A percentile compares a stretch with the other conserved stretches of the same genome.
phyloP scores from a whole-genome alignment of 345 rosid genomes.

The Psidium friedrichsthalianum region DNA sequence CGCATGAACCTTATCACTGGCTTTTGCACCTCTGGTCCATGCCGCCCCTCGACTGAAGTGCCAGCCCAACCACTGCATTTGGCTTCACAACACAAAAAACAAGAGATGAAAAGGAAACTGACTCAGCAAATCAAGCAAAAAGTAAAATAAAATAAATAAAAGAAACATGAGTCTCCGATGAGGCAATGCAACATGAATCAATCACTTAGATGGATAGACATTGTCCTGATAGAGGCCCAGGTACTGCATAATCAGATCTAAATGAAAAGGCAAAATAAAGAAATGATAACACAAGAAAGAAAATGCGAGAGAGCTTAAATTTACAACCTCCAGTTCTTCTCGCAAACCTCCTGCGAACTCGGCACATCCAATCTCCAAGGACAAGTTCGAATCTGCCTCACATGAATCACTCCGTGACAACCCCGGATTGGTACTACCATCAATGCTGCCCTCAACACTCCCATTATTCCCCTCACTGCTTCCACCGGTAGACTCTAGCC shows the following conservation, averaged over 20 bases:
- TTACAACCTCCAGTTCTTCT: slow-evolving; percentile 39
- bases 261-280: background rate
- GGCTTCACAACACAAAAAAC: slow-evolving; percentile 26
- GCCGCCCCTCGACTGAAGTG: slow-evolving; percentile 9
- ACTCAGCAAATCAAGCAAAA: slow-evolving; percentile 1
- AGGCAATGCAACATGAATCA: background rate
- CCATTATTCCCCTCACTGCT: slow-evolving; percentile 27
- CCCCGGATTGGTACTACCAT: slow-evolving; percentile 22
- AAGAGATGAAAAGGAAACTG: slow-evolving; percentile 7
- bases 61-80: slow-evolving; percentile 15
- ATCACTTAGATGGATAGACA: background rate
- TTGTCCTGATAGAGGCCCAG: background rate
- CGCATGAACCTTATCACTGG: slow-evolving; percentile 24
- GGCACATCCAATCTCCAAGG: slow-evolving; percentile 9
- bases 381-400: slow-evolving; percentile 29
- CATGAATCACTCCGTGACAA: slow-evolving; percentile 30
- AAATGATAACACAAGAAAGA: background rate
- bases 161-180: background rate
- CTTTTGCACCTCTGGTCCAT: slow-evolving; percentile 25
- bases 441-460: slow-evolving; percentile 22
- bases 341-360: slow-evolving; percentile 11
- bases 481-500: slow-evolving; percentile 20
- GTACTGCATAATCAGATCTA: background rate
- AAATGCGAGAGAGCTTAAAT: slow-evolving; percentile 11
- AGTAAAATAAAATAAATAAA: background rate